Conservation (phyloP, 208 protist species). For the Trypanosoma conorhini region DNA sequence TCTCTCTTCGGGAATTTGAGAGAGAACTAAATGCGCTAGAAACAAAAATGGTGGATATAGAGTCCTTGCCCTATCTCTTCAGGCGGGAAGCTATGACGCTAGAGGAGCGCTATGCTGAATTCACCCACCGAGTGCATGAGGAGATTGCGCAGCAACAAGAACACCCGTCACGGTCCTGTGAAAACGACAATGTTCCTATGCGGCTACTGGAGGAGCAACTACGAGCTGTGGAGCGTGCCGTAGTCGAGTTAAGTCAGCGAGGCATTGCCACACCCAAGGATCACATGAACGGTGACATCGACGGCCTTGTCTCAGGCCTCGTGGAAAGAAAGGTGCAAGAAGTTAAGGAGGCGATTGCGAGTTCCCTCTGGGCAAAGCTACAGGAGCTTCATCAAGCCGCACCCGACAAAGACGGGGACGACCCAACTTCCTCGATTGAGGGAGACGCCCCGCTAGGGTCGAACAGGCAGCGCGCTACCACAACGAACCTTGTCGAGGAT, state of each 20-base stretch:
- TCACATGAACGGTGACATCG: neutral
- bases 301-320: neutral
- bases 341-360: neutral
- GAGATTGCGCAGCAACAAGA: neutral
- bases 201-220: neutral
- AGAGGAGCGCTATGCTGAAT: slow-evolving; percentile 6
- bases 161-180: neutral
- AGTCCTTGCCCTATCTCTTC: slow-evolving; percentile 2
- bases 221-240: neutral
- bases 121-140: slow-evolving; percentile 5
- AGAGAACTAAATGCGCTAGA: slow-evolving; percentile 17
- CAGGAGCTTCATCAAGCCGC: neutral
- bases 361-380: neutral
- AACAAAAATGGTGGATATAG: slow-evolving; percentile 4
- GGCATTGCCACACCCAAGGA: neutral
- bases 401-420: neutral
- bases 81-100: neutral
- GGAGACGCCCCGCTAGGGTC: neutral
- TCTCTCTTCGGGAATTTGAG: neutral
- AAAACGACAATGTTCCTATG: neutral
- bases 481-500: neutral
- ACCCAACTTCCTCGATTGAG: neutral
- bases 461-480: neutral
- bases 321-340: neutral
- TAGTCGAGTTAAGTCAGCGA: neutral